Conservation (phyloP, 306 rosid genomes). For the Cicer bijugum region DNA sequence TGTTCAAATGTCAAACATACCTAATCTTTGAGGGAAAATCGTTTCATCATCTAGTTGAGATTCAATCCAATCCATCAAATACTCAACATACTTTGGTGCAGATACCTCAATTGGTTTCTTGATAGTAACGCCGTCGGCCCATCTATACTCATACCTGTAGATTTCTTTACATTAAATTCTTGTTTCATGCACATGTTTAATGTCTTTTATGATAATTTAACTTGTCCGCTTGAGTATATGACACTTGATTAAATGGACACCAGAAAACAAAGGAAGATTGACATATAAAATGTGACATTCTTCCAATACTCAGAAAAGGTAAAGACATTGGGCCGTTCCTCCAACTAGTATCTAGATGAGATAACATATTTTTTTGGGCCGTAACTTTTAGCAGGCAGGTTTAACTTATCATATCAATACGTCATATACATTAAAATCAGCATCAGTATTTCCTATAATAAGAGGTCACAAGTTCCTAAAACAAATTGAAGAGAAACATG, state of each 20-base stretch:
- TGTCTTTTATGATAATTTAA: conserved; percentile 26
- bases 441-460: conserved; percentile 5
- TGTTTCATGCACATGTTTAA: conserved; percentile 4
- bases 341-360: not conserved
- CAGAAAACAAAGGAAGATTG: conserved; percentile 8
- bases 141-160: conserved; percentile 78
- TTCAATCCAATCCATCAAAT: conserved; percentile 91
- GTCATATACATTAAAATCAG: conserved; percentile 32
- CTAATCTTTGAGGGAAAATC: conserved; percentile 79
- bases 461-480: conserved; percentile 24
- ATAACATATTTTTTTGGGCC: not conserved
- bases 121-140: conserved; percentile 87
- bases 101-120: conserved; percentile 90
- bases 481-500: conserved; percentile 17
- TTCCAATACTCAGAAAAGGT: conserved; percentile 25
- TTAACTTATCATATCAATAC: not conserved
- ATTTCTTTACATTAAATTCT: conserved; percentile 37
- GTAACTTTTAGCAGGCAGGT: conserved; percentile 19
- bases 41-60: conserved; percentile 83
- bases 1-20: conserved; percentile 44
- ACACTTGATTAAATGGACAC: not conserved
- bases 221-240: not conserved
- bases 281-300: conserved; percentile 1
- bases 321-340: not conserved
- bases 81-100: conserved; percentile 89